phyloP scores from a whole-genome alignment of 345 rosid genomes.

The Syzygium aqueum region DNA sequence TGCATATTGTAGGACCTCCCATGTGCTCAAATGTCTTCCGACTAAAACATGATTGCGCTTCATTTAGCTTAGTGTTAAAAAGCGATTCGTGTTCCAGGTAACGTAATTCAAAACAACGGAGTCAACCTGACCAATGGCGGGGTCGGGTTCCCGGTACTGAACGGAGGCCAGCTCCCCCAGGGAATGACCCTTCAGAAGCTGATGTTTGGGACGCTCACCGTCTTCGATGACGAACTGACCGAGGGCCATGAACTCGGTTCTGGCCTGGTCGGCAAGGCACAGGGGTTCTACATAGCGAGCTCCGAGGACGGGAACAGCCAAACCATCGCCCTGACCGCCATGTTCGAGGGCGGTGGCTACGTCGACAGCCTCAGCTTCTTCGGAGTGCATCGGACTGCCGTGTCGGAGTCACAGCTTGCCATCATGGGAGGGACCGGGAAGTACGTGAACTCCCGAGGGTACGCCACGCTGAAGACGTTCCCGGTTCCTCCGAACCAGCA shows the following conservation, averaged over 20 bases:
- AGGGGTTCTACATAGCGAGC: conserved; percentile 76
- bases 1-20: too few relatives aligned
- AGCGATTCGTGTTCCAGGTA: conserved; percentile 3
- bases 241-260: conserved; percentile 67
- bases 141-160: conserved; percentile 27
- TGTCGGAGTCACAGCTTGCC: conserved; percentile 69
- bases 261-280: conserved; percentile 66
- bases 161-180: conserved; percentile 44
- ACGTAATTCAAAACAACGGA: conserved; percentile 38
- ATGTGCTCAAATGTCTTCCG: too few relatives aligned
- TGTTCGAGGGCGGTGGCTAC: conserved; percentile 66
- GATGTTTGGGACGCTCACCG: conserved; percentile 82
- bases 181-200: conserved; percentile 49
- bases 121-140: conserved; percentile 20
- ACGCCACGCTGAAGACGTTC: conserved; percentile 57
- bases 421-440: conserved; percentile 92
- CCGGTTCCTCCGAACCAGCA: conserved; percentile 35
- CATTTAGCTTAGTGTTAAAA: neutral
- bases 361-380: conserved; percentile 70
- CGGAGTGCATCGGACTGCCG: conserved; percentile 63
- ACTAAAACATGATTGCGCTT: too few relatives aligned
- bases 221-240: conserved; percentile 72
- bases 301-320: conserved; percentile 74
- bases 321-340: conserved; percentile 68
- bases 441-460: conserved; percentile 66